phyloP scores from a whole-genome alignment of 2,329 filamentous ascomycete genomes.

The Alternaria gansuensis region DNA sequence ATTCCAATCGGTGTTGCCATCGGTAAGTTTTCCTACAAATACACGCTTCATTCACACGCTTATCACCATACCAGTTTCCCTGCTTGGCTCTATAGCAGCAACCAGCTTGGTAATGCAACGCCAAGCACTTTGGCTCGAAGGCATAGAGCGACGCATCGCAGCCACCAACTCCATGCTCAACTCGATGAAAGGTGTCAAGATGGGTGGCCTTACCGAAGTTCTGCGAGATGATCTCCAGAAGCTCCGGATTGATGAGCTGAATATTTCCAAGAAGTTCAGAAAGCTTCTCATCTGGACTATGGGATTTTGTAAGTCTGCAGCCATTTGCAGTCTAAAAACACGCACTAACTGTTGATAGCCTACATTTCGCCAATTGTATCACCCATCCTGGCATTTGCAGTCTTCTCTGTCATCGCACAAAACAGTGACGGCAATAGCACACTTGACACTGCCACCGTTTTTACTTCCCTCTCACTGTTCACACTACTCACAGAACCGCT shows the following conservation, averaged over 20 bases:
- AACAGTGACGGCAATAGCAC: slow-evolving; percentile 43
- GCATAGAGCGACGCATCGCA: slow-evolving; percentile 56
- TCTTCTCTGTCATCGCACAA: slow-evolving; percentile 55
- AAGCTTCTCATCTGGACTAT: slow-evolving; percentile 51
- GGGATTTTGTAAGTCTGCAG: slow-evolving; percentile 41
- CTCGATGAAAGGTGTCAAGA: slow-evolving; percentile 60
- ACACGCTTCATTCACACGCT: neutral
- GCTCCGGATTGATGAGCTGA: slow-evolving; percentile 46
- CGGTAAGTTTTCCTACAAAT: slow-evolving; percentile 27
- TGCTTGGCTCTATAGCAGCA: slow-evolving; percentile 41
- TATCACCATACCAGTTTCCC: slow-evolving; percentile 23
- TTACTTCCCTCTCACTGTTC: slow-evolving; percentile 60
- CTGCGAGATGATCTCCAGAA: slow-evolving; percentile 42
- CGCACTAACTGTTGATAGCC: slow-evolving; percentile 27
- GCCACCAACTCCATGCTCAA: slow-evolving; percentile 55
- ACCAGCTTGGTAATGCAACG: slow-evolving; percentile 45
- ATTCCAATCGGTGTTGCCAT: slow-evolving; percentile 59
- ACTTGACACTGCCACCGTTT: slow-evolving; percentile 56
- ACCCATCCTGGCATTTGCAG: slow-evolving; percentile 58
- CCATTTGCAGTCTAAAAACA: neutral
- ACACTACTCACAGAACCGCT: slow-evolving; percentile 59
- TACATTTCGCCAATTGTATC: slow-evolving; percentile 50
- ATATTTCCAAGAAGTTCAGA: slow-evolving; percentile 49
- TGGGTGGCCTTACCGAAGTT: slow-evolving; percentile 52
- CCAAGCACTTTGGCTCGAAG: slow-evolving; percentile 55